Base-by-base conservation (phyloP, 2,329 filamentous ascomycete genomes). In the Xylaria sp. region DNA sequence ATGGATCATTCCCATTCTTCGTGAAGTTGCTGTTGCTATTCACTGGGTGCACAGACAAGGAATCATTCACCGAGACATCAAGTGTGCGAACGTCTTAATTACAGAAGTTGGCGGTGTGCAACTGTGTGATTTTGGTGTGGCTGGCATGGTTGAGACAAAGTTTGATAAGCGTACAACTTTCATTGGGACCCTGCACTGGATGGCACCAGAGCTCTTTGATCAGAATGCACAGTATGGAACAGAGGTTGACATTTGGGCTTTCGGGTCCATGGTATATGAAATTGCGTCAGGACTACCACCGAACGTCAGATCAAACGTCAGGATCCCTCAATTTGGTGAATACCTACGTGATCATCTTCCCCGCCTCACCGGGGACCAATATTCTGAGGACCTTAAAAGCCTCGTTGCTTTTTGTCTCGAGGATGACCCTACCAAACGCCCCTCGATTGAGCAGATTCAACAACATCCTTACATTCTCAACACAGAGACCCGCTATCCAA, bases 61-160 rank as follows among this genome's bases (percentile, higher is more conserved):
- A 58, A 90, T 92, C 72, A 91, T 92, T 69, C 90, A 92, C 75
- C 84, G 90, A 72, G 90, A 92, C 76, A 88, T 92, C 79, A 92
- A 92, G 77, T 91, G 89, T 78, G 92, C 92, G 71, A 96, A 96
- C 75, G 90, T 96, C 36, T 85, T 95, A 63, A 88, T 96, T 69
- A 92, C 90, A 6, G 92, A 95, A 78, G 86, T 89, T 41, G 93
- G 93, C 30, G 83, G 88, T 32, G 91, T 96, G 8, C 93, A 96
- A 78, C 86, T 96, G 39, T 94, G 92, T 76, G 93, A 96, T 77
- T 96, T 96, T 78, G 93, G 93, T 71, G 92, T 96, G 56, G 91
- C 93, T 34, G 92, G 91, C 52, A 88, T 93, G 55, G 87, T 94
- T 65, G 91, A 94, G 76, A 90, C 86, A 48, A 90, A 92, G 72